Conservation (phyloP, 1,284 basidiomycete species). For the Cutaneotrichosporon daszewskae region DNA sequence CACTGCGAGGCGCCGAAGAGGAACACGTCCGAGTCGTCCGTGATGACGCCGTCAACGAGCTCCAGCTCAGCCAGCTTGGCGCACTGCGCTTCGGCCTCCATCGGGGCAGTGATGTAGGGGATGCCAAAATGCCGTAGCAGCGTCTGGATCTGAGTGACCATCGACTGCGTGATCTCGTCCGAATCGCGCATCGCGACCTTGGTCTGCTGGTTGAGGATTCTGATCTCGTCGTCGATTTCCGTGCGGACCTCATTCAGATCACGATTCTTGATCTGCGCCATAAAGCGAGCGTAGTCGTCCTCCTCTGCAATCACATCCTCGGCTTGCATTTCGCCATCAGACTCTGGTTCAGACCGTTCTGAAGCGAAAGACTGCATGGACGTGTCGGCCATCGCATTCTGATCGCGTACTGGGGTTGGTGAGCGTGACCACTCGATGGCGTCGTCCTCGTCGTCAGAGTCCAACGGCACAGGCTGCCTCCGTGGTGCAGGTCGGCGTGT, state of each 20-base stretch:
- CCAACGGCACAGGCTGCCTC: too few species aligned
- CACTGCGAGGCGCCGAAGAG: constrained; percentile 90
- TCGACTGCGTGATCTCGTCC: constrained; percentile 89
- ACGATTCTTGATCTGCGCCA: constrained; percentile 80
- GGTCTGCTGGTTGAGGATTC: constrained; percentile 69
- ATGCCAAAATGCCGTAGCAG: constrained; percentile 92
- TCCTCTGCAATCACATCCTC: constrained; percentile 70
- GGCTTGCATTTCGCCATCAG: constrained; percentile 57
- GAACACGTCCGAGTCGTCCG: constrained; percentile 98
- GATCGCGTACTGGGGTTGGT: constrained; percentile 29
- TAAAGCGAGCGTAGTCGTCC: constrained; percentile 82
- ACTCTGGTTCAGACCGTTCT: constrained; percentile 22
- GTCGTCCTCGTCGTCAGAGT: constrained; percentile 27
- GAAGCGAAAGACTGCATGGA: constrained; percentile 3
- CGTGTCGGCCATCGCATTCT: neutral
- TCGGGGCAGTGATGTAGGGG: constrained; percentile 96
- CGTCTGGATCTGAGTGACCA: constrained; percentile 92
- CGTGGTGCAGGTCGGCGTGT: too few species aligned
- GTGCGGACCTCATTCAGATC: constrained; percentile 71
- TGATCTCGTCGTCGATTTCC: constrained; percentile 91
- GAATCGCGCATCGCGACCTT: constrained; percentile 87
- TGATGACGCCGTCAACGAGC: constrained; percentile 95
- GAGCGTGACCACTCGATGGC: constrained; percentile 44
- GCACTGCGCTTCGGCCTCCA: constrained; percentile 99
- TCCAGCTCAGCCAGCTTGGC: constrained; percentile 79